Percentiles rank a stretch among this genome's conserved stretches.
phyloP scores from a whole-genome alignment of 1,139 yeast species.

The Eremothecium sinecaudum region DNA sequence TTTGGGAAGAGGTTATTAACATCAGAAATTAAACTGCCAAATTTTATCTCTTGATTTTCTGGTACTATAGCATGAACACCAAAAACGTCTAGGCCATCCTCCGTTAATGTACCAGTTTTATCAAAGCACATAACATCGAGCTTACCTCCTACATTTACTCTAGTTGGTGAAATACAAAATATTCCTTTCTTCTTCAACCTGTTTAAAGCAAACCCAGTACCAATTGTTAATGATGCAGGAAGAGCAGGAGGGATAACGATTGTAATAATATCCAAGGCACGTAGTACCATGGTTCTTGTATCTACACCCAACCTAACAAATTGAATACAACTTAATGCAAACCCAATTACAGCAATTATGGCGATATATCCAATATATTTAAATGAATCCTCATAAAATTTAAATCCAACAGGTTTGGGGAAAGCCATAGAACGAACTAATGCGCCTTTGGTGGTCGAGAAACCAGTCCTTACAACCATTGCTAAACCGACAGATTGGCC shows the following conservation, averaged over 20 bases:
- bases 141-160: conserved; percentile 92
- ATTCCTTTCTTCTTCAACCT: conserved; percentile 61
- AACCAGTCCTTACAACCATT: conserved; percentile 81
- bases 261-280: conserved; percentile 90
- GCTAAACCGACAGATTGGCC: conserved; percentile 57
- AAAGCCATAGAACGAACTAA: conserved; percentile 89
- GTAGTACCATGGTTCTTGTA: conserved; percentile 57
- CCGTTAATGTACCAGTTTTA: conserved; percentile 95
- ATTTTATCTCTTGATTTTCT: conserved; percentile 44
- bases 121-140: conserved; percentile 86
- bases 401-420: conserved; percentile 90
- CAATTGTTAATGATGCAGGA: conserved; percentile 94
- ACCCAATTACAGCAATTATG: conserved; percentile 73
- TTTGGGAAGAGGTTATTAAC: conserved; percentile 30
- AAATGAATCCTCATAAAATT: conserved; percentile 88
- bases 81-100: conserved; percentile 87
- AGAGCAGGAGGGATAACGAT: conserved; percentile 98
- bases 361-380: conserved; percentile 95
- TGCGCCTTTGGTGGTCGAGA: conserved; percentile 93
- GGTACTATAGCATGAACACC: conserved; percentile 56
- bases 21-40: conserved; percentile 39
- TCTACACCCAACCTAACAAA: conserved; percentile 71
- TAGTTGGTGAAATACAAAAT: conserved; percentile 85
- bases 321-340: conserved; percentile 70
- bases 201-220: conserved; percentile 82